A percentile compares a stretch with the other conserved stretches of the same genome.
Conservation (phyloP, 163 green algal genomes). For the Scenedesmus sp. region DNA sequence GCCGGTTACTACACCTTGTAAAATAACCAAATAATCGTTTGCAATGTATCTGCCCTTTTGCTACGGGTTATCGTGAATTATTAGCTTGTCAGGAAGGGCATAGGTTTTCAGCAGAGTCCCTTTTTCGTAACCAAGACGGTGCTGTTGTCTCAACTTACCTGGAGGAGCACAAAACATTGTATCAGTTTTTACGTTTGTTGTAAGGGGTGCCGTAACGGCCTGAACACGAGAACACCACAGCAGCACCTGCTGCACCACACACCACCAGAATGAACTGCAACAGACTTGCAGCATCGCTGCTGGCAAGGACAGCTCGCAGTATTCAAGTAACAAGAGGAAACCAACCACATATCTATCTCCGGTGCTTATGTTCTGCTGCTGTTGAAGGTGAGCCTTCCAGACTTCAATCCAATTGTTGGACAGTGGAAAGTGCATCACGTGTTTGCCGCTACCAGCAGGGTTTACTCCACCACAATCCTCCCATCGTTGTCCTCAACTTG, state of each 20-base stretch:
- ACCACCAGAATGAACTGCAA: not conserved
- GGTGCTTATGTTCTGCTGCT: not conserved
- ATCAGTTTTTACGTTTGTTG: not conserved
- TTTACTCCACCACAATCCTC: not conserved
- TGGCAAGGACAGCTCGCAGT: not conserved
- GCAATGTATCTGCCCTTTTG: not conserved
- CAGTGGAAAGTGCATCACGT: not conserved
- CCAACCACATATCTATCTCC: not conserved
- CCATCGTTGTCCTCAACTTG: not conserved
- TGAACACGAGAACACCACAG: not conserved
- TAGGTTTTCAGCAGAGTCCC: not conserved
- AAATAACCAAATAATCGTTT: not conserved
- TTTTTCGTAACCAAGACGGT: not conserved
- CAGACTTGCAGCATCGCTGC: not conserved
- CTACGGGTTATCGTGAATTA: not conserved
- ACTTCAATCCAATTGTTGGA: no score
- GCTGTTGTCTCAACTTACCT: not conserved
- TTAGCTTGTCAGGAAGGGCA: conserved; percentile 11
- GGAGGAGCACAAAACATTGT: not conserved
- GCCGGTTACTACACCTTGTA: not conserved
- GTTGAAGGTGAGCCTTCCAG: not conserved
- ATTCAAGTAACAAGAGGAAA: not conserved
- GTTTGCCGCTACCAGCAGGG: not conserved
- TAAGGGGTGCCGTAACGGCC: not conserved
- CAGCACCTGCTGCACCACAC: not conserved